Evolutionary conservation across 495 filamentous ascomycete species (phyloP).

Genomic region (Talaromyces stipitatus): DNA sequence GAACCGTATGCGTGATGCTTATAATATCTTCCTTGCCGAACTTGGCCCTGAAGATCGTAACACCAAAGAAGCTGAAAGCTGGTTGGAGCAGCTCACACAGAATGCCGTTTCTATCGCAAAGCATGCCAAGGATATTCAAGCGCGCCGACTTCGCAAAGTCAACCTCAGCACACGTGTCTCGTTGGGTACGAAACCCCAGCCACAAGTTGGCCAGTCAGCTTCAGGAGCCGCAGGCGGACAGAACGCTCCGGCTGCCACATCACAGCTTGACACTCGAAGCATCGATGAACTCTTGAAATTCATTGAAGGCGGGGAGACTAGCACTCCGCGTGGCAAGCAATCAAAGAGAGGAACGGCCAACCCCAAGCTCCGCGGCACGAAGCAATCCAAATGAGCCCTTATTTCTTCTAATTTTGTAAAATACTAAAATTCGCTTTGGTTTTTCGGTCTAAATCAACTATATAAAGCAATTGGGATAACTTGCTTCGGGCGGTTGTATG

Average conservation of each 20-base stretch:
- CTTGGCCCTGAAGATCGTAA: constrained; percentile 86
- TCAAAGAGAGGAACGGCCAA: constrained; percentile 63
- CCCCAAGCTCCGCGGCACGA: constrained; percentile 56
- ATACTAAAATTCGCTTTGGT: constrained; percentile 1
- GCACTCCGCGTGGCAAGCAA: constrained; percentile 46
- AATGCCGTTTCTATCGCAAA: constrained; percentile 91
- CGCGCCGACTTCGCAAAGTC: constrained; percentile 55
- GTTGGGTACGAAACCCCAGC: constrained; percentile 43
- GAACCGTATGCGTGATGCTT: constrained; percentile 85
- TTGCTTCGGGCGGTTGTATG: neutral
- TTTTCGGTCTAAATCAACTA: neutral
- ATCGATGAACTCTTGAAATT: constrained; percentile 83
- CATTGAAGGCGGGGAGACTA: constrained; percentile 66
- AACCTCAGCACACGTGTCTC: constrained; percentile 49
- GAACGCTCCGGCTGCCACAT: constrained; percentile 18
- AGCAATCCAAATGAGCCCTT: constrained; percentile 24
- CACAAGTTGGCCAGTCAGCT: constrained; percentile 47
- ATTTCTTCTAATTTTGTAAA: neutral
- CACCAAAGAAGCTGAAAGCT: constrained; percentile 88
- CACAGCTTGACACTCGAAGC: constrained; percentile 58
- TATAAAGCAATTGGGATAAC: neutral
- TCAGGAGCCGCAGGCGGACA: constrained; percentile 35
- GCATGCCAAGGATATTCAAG: constrained; percentile 78
- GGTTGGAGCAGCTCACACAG: constrained; percentile 93
- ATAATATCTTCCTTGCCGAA: constrained; percentile 82